Evolutionary conservation across 352 stramenopile species (phyloP), one percentile per base, ranked within the genome.

Genomic region (Pythium brassicae): DNA sequence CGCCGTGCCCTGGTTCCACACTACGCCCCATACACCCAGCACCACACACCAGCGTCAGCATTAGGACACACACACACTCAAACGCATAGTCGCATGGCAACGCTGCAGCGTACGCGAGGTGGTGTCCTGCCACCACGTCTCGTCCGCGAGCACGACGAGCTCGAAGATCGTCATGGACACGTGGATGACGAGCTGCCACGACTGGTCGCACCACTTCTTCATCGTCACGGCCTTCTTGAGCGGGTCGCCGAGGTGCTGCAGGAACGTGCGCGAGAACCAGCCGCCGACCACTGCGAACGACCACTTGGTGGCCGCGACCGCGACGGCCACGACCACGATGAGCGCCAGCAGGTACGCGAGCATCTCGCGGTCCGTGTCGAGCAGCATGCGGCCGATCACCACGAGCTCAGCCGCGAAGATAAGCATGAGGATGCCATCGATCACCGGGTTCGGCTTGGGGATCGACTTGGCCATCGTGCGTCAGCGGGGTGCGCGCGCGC

Each of bases 141-240:
- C 78, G 61, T 92, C 79, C 37, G 69, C 71, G 26, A 96, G 76
- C 49, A 96, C 78, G 50, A 88, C 66, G 49, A 89, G 69, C 68
- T 94, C 86, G 56, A 92, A 88, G 62, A 90, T 74, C 15, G 83
- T 83, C 83, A 96, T 93, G 22, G 72, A 84, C 34, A 76, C 69
- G 65, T 96, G 86, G 66, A 94, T 89, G 43, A 60, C 76, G 25
- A 95, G 67, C 62, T 94, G 86, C 86, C 86, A 96, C 25, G 83
- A 92, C 76, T 96, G 86, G 57, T 94, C 85, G 43, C 74, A 87
- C 76, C 86, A 96, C 65, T 96, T 96, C 62, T 92, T 90, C 78
- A 92, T 89, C 34, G 84, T 81, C 60, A 92, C 63, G 23, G 69
- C 46, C 65, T 94, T 94, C 65, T 81, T 82, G 19, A 96, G 68